These are phyloP conservation scores for Calophaca sinica DNA, from an alignment of 306 rosid genomes.

Conservation along the genomic window DNA sequence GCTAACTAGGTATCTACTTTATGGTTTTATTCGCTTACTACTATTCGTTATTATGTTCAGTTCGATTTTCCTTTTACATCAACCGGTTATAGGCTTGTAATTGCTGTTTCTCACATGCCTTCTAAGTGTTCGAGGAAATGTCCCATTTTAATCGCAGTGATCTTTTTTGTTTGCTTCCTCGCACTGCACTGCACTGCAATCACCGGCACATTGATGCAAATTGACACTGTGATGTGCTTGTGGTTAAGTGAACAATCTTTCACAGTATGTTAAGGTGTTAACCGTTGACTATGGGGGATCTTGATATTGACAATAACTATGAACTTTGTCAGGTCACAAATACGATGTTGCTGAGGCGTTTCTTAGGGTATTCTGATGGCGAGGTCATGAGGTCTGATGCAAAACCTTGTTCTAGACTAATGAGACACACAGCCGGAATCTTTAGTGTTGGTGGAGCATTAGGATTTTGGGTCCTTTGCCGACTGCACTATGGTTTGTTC, in stretches of 20 bases:
- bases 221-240: no score
- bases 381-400: conserved; percentile 85
- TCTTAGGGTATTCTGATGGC: conserved; percentile 84
- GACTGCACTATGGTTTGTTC: conserved; percentile 84
- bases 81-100: background rate
- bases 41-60: background rate
- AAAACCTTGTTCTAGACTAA: conserved; percentile 88
- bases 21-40: background rate
- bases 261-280: no score
- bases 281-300: no score
- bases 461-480: conserved; percentile 86
- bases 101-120: conserved; percentile 23
- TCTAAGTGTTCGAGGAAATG: conserved; percentile 49
- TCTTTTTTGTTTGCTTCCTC: no score
- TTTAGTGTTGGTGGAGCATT: conserved; percentile 88
- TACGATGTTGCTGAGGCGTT: conserved; percentile 75
- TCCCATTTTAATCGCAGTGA: no score
- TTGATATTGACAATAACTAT: no score
- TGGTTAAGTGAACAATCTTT: no score
- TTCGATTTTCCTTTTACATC: conserved; percentile 11
- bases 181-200: no score
- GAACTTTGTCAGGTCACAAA: conserved; percentile 43
- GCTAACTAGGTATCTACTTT: conserved; percentile 20
- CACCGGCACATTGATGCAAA: no score
- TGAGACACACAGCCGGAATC: conserved; percentile 86